A percentile compares a stretch with the other conserved stretches of the same genome.
phyloP scores from a whole-genome alignment of 2,329 filamentous ascomycete species.

The Aureobasidium sp. region DNA sequence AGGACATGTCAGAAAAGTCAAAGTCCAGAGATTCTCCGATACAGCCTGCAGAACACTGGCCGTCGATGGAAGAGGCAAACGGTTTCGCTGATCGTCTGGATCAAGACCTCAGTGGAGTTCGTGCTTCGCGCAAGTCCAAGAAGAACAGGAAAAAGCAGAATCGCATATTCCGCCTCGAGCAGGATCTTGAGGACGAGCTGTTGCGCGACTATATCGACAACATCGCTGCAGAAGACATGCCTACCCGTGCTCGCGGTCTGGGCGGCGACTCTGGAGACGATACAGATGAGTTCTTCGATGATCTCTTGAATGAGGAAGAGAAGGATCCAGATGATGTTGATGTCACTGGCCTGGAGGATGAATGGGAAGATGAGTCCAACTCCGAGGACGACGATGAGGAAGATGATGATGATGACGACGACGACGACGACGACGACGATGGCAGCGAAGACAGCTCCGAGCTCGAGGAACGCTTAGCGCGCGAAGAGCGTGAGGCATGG shows the following conservation, averaged over 20 bases:
- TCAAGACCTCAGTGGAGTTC: conserved; percentile 6
- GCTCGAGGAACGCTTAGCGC: conserved; percentile 28
- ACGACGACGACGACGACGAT: conserved; percentile 35
- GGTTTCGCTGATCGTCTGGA: conserved; percentile 12
- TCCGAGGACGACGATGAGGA: conserved; percentile 18
- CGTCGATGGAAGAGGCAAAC: conserved; percentile 2
- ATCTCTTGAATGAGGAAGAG: conserved; percentile 23
- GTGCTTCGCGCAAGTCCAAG: conserved; percentile 20
- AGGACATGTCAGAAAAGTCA: background rate
- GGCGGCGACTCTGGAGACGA: conserved; percentile 16
- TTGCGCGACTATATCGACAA: conserved; percentile 67
- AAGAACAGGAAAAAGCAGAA: conserved; percentile 29
- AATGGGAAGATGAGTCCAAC: conserved; percentile 14
- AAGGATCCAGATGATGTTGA: conserved; percentile 24
- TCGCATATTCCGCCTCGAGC: conserved; percentile 21
- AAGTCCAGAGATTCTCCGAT: background rate
- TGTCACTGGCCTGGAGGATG: conserved; percentile 16
- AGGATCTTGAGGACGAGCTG: conserved; percentile 48
- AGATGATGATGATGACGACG: conserved; percentile 31
- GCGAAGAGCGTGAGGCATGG: conserved; percentile 28
- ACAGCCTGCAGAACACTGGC: conserved; percentile 2
- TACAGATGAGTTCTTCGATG: conserved; percentile 22
- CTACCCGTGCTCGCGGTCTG: conserved; percentile 8
- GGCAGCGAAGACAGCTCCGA: conserved; percentile 31
- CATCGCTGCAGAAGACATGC: conserved; percentile 33